Evolutionary conservation across 2,329 filamentous ascomycete species (phyloP).

Genomic region (Aureobasidium subglaciale): DNA sequence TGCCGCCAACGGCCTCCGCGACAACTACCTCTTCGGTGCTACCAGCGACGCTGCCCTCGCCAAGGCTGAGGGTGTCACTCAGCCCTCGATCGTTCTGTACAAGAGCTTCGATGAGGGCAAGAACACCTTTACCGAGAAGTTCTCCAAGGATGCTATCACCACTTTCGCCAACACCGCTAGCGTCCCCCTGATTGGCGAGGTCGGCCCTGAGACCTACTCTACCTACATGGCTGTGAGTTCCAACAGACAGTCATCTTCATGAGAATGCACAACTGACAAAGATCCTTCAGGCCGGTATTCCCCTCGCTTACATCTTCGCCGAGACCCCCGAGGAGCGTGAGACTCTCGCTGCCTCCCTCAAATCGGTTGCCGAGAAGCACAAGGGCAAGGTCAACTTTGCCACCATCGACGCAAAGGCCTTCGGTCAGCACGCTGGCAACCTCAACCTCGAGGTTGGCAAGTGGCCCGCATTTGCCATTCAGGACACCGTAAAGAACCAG

Average conservation of each 20-base stretch:
- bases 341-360: conserved; percentile 67
- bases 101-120: conserved; percentile 98
- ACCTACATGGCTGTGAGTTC: conserved; percentile 73
- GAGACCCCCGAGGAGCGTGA: conserved; percentile 44
- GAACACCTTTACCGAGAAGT: conserved; percentile 71
- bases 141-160: conserved; percentile 72
- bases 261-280: background rate
- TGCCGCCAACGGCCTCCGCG: conserved; percentile 68
- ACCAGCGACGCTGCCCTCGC: conserved; percentile 77
- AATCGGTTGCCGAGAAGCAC: conserved; percentile 81
- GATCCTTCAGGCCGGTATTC: conserved; percentile 60
- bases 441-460: conserved; percentile 92
- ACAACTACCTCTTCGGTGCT: conserved; percentile 87
- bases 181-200: conserved; percentile 87
- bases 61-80: conserved; percentile 81
- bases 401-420: conserved; percentile 90
- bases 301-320: conserved; percentile 30
- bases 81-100: conserved; percentile 86
- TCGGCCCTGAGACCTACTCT: conserved; percentile 93
- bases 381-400: conserved; percentile 96
- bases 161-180: conserved; percentile 77
- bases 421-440: conserved; percentile 91
- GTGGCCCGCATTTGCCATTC: conserved; percentile 97
- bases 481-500: conserved; percentile 89
- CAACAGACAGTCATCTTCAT: background rate